Evolutionary conservation across 352 stramenopile genomes (phyloP).

Genomic region (Plasmopara viticola): DNA sequence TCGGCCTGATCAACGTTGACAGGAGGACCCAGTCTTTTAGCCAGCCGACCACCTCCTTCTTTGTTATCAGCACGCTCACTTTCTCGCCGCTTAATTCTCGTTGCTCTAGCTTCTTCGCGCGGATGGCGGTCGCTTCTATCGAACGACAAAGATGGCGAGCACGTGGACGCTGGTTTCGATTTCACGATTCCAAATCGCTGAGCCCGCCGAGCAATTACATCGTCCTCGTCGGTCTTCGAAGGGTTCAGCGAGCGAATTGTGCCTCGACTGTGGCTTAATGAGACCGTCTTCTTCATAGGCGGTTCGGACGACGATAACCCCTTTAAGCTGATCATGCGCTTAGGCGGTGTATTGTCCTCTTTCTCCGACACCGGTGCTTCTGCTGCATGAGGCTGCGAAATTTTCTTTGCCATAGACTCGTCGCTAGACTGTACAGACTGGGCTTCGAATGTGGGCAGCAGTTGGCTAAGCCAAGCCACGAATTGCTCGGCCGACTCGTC

Average conservation of each 20-base stretch:
- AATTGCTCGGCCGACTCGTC: slow-evolving; percentile 71
- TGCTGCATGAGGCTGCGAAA: slow-evolving; percentile 8
- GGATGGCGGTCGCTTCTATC: slow-evolving; percentile 15
- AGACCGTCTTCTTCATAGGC: slow-evolving; percentile 47
- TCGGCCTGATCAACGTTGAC: slow-evolving; percentile 78
- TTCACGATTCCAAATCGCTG: slow-evolving; percentile 65
- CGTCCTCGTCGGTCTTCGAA: slow-evolving; percentile 33
- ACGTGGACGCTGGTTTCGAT: slow-evolving; percentile 28
- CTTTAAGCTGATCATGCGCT: slow-evolving; percentile 67
- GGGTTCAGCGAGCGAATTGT: slow-evolving; percentile 52
- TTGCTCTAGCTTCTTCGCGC: slow-evolving; percentile 18
- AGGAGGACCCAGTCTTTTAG: slow-evolving; percentile 53
- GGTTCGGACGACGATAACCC: slow-evolving; percentile 19
- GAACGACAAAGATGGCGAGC: slow-evolving; percentile 12
- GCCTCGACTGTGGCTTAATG: slow-evolving; percentile 32
- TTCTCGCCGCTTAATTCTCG: slow-evolving; percentile 23
- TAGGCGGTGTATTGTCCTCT: slow-evolving; percentile 23
- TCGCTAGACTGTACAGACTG: slow-evolving; percentile 8
- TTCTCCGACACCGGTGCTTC: slow-evolving; percentile 7
- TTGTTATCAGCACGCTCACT: slow-evolving; percentile 18
- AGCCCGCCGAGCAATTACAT: slow-evolving; percentile 65
- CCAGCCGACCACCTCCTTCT: slow-evolving; percentile 26
- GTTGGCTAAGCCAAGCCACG: slow-evolving; percentile 55
- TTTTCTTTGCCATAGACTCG: slow-evolving; percentile 2
- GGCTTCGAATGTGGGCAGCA: slow-evolving; percentile 46